Percentiles rank a stretch among this genome's conserved stretches.
phyloP scores from a whole-genome alignment of 2,329 filamentous ascomycete species.

The Cadophora sp. region DNA sequence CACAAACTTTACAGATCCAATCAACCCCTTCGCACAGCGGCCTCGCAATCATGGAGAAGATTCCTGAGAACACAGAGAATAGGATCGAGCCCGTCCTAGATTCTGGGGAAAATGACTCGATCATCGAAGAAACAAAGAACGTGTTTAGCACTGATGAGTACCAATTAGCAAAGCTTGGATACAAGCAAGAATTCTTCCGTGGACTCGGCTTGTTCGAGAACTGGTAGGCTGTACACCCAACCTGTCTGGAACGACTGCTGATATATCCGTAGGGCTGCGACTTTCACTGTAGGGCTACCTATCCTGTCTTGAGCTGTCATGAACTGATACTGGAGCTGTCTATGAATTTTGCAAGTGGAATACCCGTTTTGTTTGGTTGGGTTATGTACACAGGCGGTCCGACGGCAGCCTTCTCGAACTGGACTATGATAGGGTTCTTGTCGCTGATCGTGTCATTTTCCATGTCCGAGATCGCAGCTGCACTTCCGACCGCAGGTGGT shows the following conservation, averaged over 20 bases:
- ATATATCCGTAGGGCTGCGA: conserved; percentile 38
- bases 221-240: conserved; percentile 32
- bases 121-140: conserved; percentile 28
- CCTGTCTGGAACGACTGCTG: not conserved
- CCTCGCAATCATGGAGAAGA: conserved; percentile 23
- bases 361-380: conserved; percentile 48
- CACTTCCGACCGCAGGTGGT: conserved; percentile 47
- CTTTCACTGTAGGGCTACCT: conserved; percentile 46
- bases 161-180: conserved; percentile 44
- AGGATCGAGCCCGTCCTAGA: conserved; percentile 24
- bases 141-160: conserved; percentile 42
- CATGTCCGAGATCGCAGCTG: conserved; percentile 48
- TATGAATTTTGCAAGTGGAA: not conserved
- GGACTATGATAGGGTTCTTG: conserved; percentile 48
- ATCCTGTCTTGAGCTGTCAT: conserved; percentile 47
- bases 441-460: conserved; percentile 46
- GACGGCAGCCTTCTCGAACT: conserved; percentile 48
- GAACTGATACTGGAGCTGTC: not conserved
- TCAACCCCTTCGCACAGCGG: too few species aligned
- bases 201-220: conserved; percentile 48
- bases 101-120: conserved; percentile 16
- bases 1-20: too few species aligned
- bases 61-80: conserved; percentile 14
- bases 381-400: conserved; percentile 50
- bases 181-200: conserved; percentile 47